Percentiles rank a stretch among this genome's conserved stretches.
Conservation (phyloP, 2,329 filamentous ascomycete species). For the Fusarium papillatum region DNA sequence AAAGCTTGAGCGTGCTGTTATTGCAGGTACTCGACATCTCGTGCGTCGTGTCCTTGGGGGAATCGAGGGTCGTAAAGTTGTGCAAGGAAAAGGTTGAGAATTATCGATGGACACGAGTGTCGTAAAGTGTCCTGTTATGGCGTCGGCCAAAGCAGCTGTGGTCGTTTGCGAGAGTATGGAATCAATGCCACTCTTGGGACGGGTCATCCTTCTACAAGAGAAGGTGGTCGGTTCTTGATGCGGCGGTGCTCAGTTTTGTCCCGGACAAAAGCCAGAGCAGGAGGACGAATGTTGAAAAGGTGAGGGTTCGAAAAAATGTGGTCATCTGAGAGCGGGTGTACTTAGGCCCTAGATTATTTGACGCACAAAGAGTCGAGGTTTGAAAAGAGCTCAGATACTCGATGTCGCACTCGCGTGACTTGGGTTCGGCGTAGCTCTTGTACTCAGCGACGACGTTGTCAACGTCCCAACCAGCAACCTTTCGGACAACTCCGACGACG, state of each 20-base stretch:
- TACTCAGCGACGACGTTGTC: slow-evolving; percentile 80
- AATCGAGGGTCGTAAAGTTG: slow-evolving; percentile 18
- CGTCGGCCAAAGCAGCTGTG: background rate
- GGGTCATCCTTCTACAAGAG: slow-evolving; percentile 15
- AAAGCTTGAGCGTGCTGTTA: background rate
- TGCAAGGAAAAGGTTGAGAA: slow-evolving; percentile 12
- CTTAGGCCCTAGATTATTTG: slow-evolving; percentile 18
- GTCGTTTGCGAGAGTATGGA: background rate
- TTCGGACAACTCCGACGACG: slow-evolving; percentile 85
- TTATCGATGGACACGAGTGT: background rate
- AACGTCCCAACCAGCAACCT: slow-evolving; percentile 76
- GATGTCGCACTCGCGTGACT: slow-evolving; percentile 71
- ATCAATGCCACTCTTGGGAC: background rate
- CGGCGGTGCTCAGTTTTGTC: slow-evolving; percentile 42
- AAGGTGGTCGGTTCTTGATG: slow-evolving; percentile 23
- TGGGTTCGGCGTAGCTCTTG: slow-evolving; percentile 71
- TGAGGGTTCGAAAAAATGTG: slow-evolving; percentile 58
- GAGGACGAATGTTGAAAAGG: slow-evolving; percentile 58
- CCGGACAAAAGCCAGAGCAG: slow-evolving; percentile 59
- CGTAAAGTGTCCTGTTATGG: background rate
- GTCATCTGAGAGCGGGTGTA: slow-evolving; percentile 45
- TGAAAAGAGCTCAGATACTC: slow-evolving; percentile 69
- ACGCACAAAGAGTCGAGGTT: slow-evolving; percentile 49
- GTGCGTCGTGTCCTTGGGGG: background rate
- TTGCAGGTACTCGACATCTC: slow-evolving; percentile 3